Evolutionary conservation across 2,329 filamentous ascomycete genomes (phyloP), one percentile per base, ranked within the genome.

Genomic region (Exophiala dermatitidis): DNA sequence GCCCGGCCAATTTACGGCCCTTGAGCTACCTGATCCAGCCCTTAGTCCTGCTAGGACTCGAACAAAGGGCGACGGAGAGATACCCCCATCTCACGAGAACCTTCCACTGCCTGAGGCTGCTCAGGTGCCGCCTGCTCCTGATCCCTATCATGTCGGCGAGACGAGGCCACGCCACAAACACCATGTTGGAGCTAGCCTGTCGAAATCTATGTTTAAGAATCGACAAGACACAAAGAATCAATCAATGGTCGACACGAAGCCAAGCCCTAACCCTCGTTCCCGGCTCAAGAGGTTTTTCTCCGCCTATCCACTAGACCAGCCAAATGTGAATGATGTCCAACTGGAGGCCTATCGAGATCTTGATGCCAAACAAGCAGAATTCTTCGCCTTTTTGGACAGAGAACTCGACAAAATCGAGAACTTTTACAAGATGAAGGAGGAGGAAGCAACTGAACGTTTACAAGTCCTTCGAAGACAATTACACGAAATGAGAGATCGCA

Each of bases 371-470:
- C 84, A 95, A 68, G 79, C 78, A n/a, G 88, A 95, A 9, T 97
- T 98, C 66, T 91, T 90, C 68, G 71, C 76, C 0, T 98, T 93
- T 64, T 74, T 98, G 49, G 88, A 96, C 62, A 74, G 74, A 6
- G 86, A 98, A 70, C 74, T 98, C 9, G 77, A 84, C n/a, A 98
- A 97, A 71, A 88, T 98, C 7, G 90, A 98, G 66, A 72, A 75
- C 0, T 98, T 98, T 65, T 97, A 97, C 73, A 83, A 81, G 62
- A 73, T 81, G 61, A 96, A 96, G 66, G 93, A 98, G 66, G 79
- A 87, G 30, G 88, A 96, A 66, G 88, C 91, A 0, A 85, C 82
- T 0, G 74, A 84, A 50, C 81, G 90, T 1, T 73, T 96, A 28
- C 72, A 75, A 0, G 68, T 85, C 3, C 75, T 98, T 44, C 81